These are phyloP conservation scores for Pythium brachiatum DNA, from an alignment of 352 stramenopile species.

Conservation along the genomic window DNA sequence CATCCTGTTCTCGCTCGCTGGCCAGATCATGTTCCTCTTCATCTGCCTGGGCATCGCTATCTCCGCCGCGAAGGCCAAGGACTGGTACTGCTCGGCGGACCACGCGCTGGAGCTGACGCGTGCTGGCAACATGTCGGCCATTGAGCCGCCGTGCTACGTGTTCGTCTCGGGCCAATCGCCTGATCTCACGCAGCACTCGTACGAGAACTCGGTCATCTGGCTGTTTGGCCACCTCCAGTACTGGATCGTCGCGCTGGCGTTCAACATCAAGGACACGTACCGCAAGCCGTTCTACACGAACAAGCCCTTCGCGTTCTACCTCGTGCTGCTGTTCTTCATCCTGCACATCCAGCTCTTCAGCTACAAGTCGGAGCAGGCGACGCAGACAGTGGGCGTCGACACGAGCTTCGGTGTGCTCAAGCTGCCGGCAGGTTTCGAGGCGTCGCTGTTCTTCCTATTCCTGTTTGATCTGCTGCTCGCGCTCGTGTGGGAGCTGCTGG, in stretches of 20 bases:
- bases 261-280: constrained; percentile 66
- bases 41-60: constrained; percentile 58
- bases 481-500: constrained; percentile 55
- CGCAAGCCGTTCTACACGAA: constrained; percentile 61
- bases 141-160: constrained; percentile 61
- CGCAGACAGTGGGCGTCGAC: constrained; percentile 47
- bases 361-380: constrained; percentile 54
- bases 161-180: constrained; percentile 46
- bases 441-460: constrained; percentile 67
- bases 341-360: constrained; percentile 63
- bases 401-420: constrained; percentile 54
- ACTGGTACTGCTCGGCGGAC: constrained; percentile 63
- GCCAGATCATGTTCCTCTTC: constrained; percentile 55
- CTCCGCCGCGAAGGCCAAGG: constrained; percentile 41
- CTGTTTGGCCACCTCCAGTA: constrained; percentile 79
- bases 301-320: constrained; percentile 46
- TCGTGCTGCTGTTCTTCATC: constrained; percentile 49
- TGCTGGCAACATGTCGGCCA: constrained; percentile 31
- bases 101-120: constrained; percentile 45
- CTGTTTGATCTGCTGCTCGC: constrained; percentile 58
- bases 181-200: constrained; percentile 66
- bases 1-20: constrained; percentile 55
- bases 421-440: constrained; percentile 50
- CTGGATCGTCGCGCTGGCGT: constrained; percentile 60
- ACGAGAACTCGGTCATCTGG: constrained; percentile 78